These are phyloP conservation scores for Fusarium sp. DNA, from an alignment of 2,329 filamentous ascomycete genomes.

Conservation along the genomic window DNA sequence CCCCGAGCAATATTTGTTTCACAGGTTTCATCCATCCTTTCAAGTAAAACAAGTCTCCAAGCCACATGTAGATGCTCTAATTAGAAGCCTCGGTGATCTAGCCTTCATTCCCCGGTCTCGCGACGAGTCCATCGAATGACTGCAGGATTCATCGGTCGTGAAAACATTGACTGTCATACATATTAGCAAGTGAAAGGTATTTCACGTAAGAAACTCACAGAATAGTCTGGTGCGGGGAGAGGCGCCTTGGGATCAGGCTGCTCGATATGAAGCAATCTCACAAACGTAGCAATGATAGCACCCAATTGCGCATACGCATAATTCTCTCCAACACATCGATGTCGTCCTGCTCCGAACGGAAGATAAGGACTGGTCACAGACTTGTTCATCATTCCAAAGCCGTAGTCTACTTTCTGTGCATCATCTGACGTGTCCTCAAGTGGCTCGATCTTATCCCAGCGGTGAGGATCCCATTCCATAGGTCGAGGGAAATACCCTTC, in stretches of 20 bases:
- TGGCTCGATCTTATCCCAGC: conserved; percentile 74
- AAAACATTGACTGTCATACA: conserved; percentile 39
- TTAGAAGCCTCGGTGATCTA: no score
- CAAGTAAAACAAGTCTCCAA: no score
- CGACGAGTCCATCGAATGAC: conserved; percentile 38
- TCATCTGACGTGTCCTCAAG: conserved; percentile 65
- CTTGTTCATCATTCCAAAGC: conserved; percentile 93
- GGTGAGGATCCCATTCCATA: conserved; percentile 86
- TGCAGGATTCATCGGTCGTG: conserved; percentile 43
- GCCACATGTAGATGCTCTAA: no score
- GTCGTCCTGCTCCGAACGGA: conserved; percentile 93
- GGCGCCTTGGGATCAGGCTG: conserved; percentile 64
- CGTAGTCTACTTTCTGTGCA: conserved; percentile 87
- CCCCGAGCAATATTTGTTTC: no score
- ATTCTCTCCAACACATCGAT: conserved; percentile 95
- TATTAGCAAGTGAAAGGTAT: neutral
- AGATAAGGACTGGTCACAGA: conserved; percentile 90
- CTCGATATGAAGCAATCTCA: conserved; percentile 80
- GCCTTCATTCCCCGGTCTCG: neutral
- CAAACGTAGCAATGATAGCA: conserved; percentile 81
- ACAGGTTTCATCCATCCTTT: no score
- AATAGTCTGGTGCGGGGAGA: conserved; percentile 75
- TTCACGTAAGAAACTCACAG: conserved; percentile 53
- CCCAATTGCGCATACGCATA: conserved; percentile 94
- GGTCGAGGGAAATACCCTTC: conserved; percentile 84